Evolutionary conservation across 371 early-diverging fungal species (phyloP), one percentile per base, ranked within the genome.

Genomic region (Mortierella sp.): DNA sequence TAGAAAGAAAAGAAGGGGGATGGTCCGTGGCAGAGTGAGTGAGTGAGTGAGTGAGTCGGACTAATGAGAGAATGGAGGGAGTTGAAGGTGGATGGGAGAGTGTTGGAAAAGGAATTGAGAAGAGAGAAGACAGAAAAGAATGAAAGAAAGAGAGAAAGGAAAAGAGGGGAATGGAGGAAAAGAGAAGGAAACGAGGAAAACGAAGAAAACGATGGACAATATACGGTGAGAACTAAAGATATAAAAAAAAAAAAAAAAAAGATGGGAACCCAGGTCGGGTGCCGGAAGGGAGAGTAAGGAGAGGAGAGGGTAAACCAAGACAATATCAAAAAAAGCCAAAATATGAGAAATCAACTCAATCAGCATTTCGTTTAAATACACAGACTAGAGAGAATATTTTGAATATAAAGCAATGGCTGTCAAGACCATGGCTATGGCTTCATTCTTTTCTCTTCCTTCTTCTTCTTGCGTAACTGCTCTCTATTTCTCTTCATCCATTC

Each of bases 241-340:
- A 44, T 4, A 44, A 46, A 46, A 46, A 18, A 49, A 18, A 49
- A 24, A 70, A n/a, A 70, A 44, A 35, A 29, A 71, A 48, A 49
- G 72, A 29, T 29, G 72, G 72, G 72, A 43, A 48, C 63, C 63
- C 63, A 63, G 63, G 63, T 63, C 63, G 63, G 63, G 63, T 63
- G 63, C 63, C 63, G 63, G 63, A 63, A 44, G 70, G 70, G 70
- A 14, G 16, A 27, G 16, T 11, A n/a, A 16, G 18, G 5, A 63
- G 32, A 32, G 35, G 35, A 35, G 35, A 3, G 18, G 11, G 4
- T 4, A 63, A 32, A 14, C 41, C 7, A 41, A 41, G 41, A 58
- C 8, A 8, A 58, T 63, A 32, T 63, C 63, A 35, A 24, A n/a
- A 32, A 24, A n/a, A n/a, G 24, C 4, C 27, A 56, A 56, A 56